These are phyloP conservation scores for Phaeosphaeria sp. DNA, from an alignment of 2,329 filamentous ascomycete genomes.

Conservation along the genomic window DNA sequence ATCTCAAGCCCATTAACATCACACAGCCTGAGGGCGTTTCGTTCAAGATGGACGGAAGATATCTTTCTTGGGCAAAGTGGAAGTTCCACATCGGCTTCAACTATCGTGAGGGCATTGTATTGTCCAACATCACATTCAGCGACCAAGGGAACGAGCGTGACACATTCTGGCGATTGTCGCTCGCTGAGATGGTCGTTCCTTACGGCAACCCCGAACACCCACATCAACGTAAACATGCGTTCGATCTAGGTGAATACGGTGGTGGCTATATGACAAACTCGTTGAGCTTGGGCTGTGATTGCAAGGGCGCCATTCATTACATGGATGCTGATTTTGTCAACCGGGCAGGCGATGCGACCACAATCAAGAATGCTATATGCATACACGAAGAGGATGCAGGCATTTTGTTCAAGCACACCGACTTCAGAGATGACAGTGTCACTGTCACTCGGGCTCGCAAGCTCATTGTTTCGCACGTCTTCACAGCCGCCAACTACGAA, in stretches of 20 bases:
- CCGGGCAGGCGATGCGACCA: constrained; percentile 73
- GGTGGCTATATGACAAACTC: constrained; percentile 86
- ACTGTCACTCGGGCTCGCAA: constrained; percentile 88
- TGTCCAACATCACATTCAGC: constrained; percentile 89
- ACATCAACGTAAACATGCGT: constrained; percentile 82
- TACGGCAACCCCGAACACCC: constrained; percentile 83
- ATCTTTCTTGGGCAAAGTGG: constrained; percentile 91
- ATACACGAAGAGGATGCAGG: constrained; percentile 94
- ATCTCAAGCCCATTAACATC: constrained; percentile 86
- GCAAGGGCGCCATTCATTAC: constrained; percentile 91
- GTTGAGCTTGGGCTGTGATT: constrained; percentile 78
- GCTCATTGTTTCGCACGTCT: constrained; percentile 87
- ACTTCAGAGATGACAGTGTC: constrained; percentile 88
- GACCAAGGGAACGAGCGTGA: constrained; percentile 79
- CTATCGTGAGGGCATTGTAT: constrained; percentile 87
- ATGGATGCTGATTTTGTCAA: constrained; percentile 88
- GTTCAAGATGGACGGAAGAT: constrained; percentile 76
- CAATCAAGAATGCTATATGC: constrained; percentile 93
- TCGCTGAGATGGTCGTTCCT: constrained; percentile 93
- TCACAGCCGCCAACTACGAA: constrained; percentile 96
- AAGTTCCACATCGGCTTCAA: constrained; percentile 94
- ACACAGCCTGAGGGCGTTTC: constrained; percentile 89
- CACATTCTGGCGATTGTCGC: constrained; percentile 86
- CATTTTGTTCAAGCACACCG: constrained; percentile 92
- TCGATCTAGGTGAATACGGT: constrained; percentile 82